Base-by-base conservation (phyloP, 345 rosid genomes). In the Arabis alpina region DNA sequence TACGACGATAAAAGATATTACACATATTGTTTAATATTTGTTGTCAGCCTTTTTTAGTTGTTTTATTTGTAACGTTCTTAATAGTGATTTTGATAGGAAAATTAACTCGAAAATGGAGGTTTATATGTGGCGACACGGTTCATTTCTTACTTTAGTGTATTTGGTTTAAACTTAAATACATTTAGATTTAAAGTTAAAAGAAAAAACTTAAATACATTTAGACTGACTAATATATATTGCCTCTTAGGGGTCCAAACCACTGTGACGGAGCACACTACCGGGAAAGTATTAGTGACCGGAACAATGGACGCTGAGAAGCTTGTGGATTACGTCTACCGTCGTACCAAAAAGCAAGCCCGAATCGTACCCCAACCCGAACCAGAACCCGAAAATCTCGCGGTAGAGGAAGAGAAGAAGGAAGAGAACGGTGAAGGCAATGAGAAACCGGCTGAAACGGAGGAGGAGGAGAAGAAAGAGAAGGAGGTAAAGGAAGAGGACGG, bases 251-350 rank as follows among this genome's bases (percentile, higher is more conserved):
- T 94, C 42, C 93, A 87, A 84, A 82, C 89, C 19, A 92, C 83
- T 2, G 81, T 11, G 51, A 85, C 99, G 4, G 98, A 94, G 65
- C 71, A 86, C 36, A 78, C 82, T 32, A 77, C 84, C 10, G 86
- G 87, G 52, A 94, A 88, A 79, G 98, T 88, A 25, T 86, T 77
- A 3, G 98, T 94, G 24, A 89, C 92, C 0, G 99, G 99, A 8
- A 94, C 97, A 9, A 92, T 94, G 93, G 96, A 88, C 43, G 86
- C 86, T 5, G 80, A 82, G 75, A 87, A 84, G 75, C 87, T 89
- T 6, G 99, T 85, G 24, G 98, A 88, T 12, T 94, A 94, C 55
- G 86, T 92, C 34, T 89, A 92, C 49, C 77, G 87, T 73, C 76
- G 88, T 63, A 91, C 99, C 61, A 87, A 84, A 70, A 94, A 91